phyloP scores from a whole-genome alignment of 352 stramenopile genomes.

The Aphanomyces astaci region DNA sequence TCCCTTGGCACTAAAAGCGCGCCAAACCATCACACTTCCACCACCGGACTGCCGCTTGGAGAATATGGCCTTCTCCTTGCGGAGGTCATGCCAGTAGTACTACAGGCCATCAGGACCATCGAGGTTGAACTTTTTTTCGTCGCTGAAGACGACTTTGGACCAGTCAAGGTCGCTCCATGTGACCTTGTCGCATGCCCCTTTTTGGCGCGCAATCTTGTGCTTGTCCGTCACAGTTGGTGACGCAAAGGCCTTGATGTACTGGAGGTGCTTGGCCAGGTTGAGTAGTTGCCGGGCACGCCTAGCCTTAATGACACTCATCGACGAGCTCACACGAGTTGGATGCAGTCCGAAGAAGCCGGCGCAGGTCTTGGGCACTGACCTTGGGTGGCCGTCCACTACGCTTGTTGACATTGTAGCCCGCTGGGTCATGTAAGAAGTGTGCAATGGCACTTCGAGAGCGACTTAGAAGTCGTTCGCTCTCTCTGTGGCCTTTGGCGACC shows the following conservation, averaged over 20 bases:
- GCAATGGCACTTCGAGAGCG: background rate
- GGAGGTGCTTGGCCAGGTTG: background rate
- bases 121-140: conserved; percentile 42
- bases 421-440: background rate
- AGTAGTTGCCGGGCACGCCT: background rate
- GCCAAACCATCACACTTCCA: background rate
- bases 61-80: background rate
- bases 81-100: conserved; percentile 27
- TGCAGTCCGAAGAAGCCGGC: background rate
- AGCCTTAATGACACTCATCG: background rate
- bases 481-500: background rate
- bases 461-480: background rate
- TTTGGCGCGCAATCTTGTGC: background rate
- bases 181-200: background rate
- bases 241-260: background rate
- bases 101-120: conserved; percentile 34
- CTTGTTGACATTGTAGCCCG: background rate
- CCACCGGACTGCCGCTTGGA: background rate
- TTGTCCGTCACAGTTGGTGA: background rate
- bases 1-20: background rate
- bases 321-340: background rate
- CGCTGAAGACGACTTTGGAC: conserved; percentile 28
- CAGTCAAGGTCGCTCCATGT: background rate
- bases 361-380: background rate
- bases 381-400: background rate